A percentile compares a stretch with the other conserved stretches of the same genome.
Evolutionary conservation across 441 rosid species (phyloP).

Genomic region (Lepidium campestre): DNA sequence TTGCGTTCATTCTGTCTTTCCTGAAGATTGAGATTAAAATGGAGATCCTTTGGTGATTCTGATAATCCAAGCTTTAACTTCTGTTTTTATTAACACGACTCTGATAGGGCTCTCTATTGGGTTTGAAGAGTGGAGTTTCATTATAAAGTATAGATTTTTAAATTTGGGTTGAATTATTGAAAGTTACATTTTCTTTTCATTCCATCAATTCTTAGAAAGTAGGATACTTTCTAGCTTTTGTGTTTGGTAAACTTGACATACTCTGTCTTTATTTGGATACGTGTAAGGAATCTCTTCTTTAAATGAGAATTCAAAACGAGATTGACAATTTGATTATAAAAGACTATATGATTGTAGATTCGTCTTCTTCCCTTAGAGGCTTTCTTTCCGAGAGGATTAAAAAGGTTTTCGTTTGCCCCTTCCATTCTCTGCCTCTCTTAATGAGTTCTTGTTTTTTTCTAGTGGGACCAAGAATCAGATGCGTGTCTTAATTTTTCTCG

Average conservation of each 20-base stretch:
- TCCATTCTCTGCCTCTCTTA: slow-evolving; percentile 8
- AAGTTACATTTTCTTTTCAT: slow-evolving; percentile 7
- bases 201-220: slow-evolving; percentile 7
- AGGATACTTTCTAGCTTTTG: slow-evolving; percentile 11
- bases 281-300: slow-evolving; percentile 27
- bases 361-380: slow-evolving; percentile 20
- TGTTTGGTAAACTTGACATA: slow-evolving; percentile 25
- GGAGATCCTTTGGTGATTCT: slow-evolving; percentile 7
- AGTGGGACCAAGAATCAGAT: slow-evolving; percentile 26
- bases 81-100: not conserved
- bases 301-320: not conserved
- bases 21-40: slow-evolving; percentile 14
- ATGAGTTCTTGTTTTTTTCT: slow-evolving; percentile 11
- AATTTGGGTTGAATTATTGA: not conserved
- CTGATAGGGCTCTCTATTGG: not conserved
- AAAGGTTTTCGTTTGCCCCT: slow-evolving; percentile 15
- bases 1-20: slow-evolving; percentile 9
- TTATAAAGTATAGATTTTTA: not conserved
- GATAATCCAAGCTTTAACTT: not conserved
- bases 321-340: not conserved
- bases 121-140: not conserved
- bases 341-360: slow-evolving; percentile 15
- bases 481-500: slow-evolving; percentile 12
- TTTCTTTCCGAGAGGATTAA: not conserved
- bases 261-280: slow-evolving; percentile 23